These are phyloP conservation scores for Hygrophorus russula DNA, from an alignment of 768 basidiomycete genomes.

Conservation along the genomic window DNA sequence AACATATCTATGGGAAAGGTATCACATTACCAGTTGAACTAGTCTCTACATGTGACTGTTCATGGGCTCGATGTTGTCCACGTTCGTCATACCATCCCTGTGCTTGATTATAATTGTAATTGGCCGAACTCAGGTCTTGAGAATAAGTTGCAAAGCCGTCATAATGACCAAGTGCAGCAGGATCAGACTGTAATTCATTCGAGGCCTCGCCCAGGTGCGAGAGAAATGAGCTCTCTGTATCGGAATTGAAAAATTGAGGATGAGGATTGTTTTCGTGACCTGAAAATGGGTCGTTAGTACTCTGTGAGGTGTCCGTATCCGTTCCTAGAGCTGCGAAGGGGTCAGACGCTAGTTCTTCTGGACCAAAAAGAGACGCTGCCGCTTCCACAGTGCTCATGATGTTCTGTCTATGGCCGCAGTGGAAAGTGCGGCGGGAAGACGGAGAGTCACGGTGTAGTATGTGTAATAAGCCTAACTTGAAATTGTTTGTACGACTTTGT, in stretches of 20 bases:
- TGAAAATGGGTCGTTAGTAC: constrained; percentile 11
- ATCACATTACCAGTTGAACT: constrained; percentile 1
- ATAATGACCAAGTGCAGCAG: not conserved
- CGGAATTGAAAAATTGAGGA: constrained; percentile 10
- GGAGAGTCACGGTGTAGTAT: not conserved
- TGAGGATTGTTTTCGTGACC: not conserved
- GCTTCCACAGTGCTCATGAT: constrained; percentile 61
- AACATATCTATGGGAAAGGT: not conserved
- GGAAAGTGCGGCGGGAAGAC: not conserved
- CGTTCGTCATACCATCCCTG: constrained; percentile 21
- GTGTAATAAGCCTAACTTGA: not conserved
- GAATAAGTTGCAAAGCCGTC: constrained; percentile 4
- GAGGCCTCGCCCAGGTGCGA: not conserved
- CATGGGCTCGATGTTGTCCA: constrained; percentile 16
- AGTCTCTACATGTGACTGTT: constrained; percentile 9
- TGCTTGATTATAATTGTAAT: not conserved
- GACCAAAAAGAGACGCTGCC: constrained; percentile 73
- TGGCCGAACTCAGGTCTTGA: constrained; percentile 4
- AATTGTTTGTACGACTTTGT: constrained; percentile 12
- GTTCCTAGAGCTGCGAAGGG: constrained; percentile 52
- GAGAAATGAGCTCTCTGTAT: constrained; percentile 5
- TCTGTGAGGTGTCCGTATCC: constrained; percentile 14
- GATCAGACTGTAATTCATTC: not conserved
- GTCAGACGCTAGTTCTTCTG: constrained; percentile 49
- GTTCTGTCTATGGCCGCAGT: not conserved